phyloP scores from a whole-genome alignment of 148 eudicot genomes.

The Arctostaphylos glauca region DNA sequence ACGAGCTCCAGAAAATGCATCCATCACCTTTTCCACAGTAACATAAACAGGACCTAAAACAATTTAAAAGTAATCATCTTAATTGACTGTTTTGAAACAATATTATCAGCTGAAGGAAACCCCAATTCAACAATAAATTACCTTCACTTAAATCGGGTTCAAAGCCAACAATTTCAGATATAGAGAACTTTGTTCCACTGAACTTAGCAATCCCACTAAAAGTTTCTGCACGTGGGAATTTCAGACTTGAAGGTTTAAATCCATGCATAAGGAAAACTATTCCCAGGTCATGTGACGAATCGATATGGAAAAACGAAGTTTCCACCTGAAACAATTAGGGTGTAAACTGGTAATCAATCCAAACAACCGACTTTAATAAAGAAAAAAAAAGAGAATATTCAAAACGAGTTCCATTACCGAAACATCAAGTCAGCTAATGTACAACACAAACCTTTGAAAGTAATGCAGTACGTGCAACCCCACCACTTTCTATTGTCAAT shows the following conservation, averaged over 20 bases:
- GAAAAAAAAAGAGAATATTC: background rate
- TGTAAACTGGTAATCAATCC: background rate
- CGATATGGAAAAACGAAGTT: slow-evolving; percentile 76
- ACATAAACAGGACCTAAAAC: slow-evolving; percentile 63
- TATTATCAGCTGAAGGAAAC: slow-evolving; percentile 6
- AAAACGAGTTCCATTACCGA: background rate
- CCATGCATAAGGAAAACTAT: slow-evolving; percentile 61
- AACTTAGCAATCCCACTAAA: slow-evolving; percentile 70
- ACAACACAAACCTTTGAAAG: slow-evolving; percentile 62
- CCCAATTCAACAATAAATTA: slow-evolving; percentile 24
- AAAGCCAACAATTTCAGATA: slow-evolving; percentile 62
- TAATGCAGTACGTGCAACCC: slow-evolving; percentile 48
- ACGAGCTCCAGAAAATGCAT: slow-evolving; percentile 83
- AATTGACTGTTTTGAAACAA: background rate
- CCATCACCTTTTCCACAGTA: slow-evolving; percentile 77
- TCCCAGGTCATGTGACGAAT: slow-evolving; percentile 86
- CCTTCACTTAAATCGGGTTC: slow-evolving; percentile 54
- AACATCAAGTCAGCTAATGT: background rate
- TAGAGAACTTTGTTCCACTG: slow-evolving; percentile 63
- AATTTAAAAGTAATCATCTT: slow-evolving; percentile 7
- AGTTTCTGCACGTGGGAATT: slow-evolving; percentile 84
- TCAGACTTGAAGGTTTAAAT: slow-evolving; percentile 58
- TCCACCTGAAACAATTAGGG: slow-evolving; percentile 57
- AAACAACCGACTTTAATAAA: background rate
- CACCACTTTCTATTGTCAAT: slow-evolving; percentile 73